Evolutionary conservation across 2,329 filamentous ascomycete species (phyloP), one percentile per base, ranked within the genome.

Genomic region (Verticillium albo-atrum): DNA sequence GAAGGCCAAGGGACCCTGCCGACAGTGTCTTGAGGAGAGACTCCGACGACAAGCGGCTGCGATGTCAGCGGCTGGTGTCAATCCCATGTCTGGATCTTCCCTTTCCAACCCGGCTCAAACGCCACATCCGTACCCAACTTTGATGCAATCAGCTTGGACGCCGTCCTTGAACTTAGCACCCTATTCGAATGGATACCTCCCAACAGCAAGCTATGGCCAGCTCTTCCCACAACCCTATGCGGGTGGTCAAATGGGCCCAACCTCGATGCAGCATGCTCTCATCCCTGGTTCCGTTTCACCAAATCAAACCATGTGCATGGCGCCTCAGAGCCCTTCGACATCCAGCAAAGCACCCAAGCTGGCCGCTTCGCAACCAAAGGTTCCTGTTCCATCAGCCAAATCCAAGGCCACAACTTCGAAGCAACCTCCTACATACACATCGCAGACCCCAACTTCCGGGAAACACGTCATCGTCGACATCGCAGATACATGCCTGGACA

Each of bases 401-500:
- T 6, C 17, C 47, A 27, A 12, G 25, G 2, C 47, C 10, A 25
- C 25, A 20, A 3, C 47, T 42, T 9, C 56, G 23, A 26, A 37
- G 42, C 28, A 17, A 2, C 54, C 58, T 10, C 26, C 59, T 17
- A 55, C 61, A 4, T 64, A 61, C 51, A 58, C 61, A 17, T 58
- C 61, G 55, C 71, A 66, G 37, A 66, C 65, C 9, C 66, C 68
- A 12, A 58, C 63, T 32, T 70, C 71, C 50, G 71, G 71, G 27
- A 77, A 75, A 59, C 73, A 71, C 37, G 73, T 80, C 26, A 76
- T 81, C 37, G 75, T 80, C 26, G 79, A 82, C 65, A 75, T 82
- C 25, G 78, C 79, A 4, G 76, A 81, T 65, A 81, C 79, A 0
- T 77, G 77, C 51, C 74, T 79, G 64, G 72, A 74, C 55, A 68